Percentiles rank a stretch among this genome's conserved stretches.
phyloP scores from a whole-genome alignment of 192 early-diverging fungal species.

The Allomyces arbusculus region DNA sequence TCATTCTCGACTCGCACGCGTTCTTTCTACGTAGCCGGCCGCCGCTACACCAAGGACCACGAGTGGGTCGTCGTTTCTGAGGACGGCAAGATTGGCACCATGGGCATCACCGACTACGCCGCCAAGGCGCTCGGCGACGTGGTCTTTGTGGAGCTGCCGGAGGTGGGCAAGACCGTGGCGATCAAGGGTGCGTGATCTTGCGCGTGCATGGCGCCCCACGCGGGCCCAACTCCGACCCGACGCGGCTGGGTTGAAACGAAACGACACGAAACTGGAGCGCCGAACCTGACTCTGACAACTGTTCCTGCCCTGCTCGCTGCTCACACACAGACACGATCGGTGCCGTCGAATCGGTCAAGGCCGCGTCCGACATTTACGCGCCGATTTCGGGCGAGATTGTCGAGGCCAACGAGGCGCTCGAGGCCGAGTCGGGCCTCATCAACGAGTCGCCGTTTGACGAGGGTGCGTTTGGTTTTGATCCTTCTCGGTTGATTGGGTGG shows the following conservation, averaged over 20 bases:
- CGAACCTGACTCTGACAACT: slow-evolving; percentile 5
- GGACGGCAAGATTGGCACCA: slow-evolving; percentile 49
- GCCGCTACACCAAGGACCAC: slow-evolving; percentile 66
- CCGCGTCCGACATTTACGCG: slow-evolving; percentile 75
- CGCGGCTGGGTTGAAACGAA: too few relatives aligned
- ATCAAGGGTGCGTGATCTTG: background rate
- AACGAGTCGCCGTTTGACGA: slow-evolving; percentile 52
- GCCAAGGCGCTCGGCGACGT: slow-evolving; percentile 81
- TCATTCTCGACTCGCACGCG: too few relatives aligned
- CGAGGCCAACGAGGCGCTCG: slow-evolving; percentile 47
- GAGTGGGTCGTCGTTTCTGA: slow-evolving; percentile 59
- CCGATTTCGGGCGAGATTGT: slow-evolving; percentile 67
- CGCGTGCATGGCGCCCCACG: background rate
- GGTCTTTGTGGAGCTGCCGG: slow-evolving; percentile 77
- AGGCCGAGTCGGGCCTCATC: slow-evolving; percentile 50
- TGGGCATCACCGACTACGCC: slow-evolving; percentile 85
- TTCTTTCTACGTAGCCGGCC: slow-evolving; percentile 14
- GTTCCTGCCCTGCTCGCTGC: background rate
- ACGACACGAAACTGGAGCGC: background rate
- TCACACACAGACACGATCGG: slow-evolving; percentile 34
- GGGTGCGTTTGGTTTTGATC: slow-evolving; percentile 29
- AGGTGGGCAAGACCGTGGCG: slow-evolving; percentile 37
- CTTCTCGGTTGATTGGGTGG: background rate
- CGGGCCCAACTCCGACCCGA: too few relatives aligned
- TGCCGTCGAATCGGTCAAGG: slow-evolving; percentile 87